phyloP scores from a whole-genome alignment of 768 basidiomycete species.

The Pluteus cervinus region DNA sequence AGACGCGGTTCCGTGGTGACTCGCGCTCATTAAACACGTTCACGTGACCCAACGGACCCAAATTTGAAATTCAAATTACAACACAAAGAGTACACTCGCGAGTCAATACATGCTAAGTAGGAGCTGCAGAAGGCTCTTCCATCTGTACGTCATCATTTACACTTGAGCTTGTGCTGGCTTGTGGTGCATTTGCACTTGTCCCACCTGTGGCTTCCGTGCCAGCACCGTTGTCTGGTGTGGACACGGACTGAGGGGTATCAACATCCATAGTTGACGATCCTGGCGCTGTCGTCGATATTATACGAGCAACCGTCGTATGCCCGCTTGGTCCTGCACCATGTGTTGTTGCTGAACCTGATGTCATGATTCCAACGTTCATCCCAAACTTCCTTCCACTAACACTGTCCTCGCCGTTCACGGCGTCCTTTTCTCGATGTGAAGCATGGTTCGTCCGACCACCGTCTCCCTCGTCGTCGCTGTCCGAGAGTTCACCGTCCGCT shows the following conservation, averaged over 20 bases:
- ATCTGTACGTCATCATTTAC: slow-evolving; percentile 2
- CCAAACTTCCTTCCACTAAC: slow-evolving; percentile 51
- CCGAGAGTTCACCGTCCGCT: slow-evolving; percentile 84
- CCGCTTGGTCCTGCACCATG: slow-evolving; percentile 77
- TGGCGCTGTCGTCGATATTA: slow-evolving; percentile 30
- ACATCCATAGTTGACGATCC: slow-evolving; percentile 33
- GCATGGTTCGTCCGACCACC: slow-evolving; percentile 73
- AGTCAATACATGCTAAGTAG: too few relatives aligned
- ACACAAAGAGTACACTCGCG: not conserved
- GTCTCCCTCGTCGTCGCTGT: slow-evolving; percentile 97
- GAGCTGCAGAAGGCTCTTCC: too few relatives aligned
- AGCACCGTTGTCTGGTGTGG: slow-evolving; percentile 9
- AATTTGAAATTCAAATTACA: not conserved
- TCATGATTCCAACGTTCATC: slow-evolving; percentile 67
- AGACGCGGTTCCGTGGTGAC: not conserved
- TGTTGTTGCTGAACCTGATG: slow-evolving; percentile 50
- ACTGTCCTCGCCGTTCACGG: slow-evolving; percentile 36
- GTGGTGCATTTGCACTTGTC: not conserved
- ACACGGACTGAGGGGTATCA: slow-evolving; percentile 33
- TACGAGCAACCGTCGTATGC: slow-evolving; percentile 47
- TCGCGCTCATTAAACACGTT: not conserved
- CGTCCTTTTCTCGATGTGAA: slow-evolving; percentile 49
- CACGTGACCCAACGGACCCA: not conserved
- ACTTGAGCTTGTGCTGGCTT: not conserved
- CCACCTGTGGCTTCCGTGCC: slow-evolving; percentile 6